Base-by-base conservation (phyloP, 2,329 filamentous ascomycete genomes). In the Stagonosporopsis cucurbitacearum region DNA sequence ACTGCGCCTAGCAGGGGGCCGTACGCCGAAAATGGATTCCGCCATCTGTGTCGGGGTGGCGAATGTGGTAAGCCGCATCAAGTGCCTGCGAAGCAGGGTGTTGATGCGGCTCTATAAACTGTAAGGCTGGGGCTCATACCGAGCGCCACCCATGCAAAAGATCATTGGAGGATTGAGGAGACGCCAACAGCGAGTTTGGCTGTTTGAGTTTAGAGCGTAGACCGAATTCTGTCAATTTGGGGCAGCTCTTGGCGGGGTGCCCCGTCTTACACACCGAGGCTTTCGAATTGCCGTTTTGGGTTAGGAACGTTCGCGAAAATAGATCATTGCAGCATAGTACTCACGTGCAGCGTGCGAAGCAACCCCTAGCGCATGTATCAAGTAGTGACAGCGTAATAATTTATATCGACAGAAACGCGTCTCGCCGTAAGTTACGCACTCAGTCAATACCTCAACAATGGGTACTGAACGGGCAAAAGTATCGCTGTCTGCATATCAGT, bases 281-380 rank as follows among this genome's bases (percentile, higher is more conserved):
- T 15, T 17, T 30, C 20, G 36, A 47, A 13, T 26, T 42, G 26
- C 53, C 46, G 15, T 19, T 32, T 50, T 9, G 30, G 23, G 47
- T 42, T 37, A 54, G 25, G 48, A 43, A 20, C 12, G 30, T 47
- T 58, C 56, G 56, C 56, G 39, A 51, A 55, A 49, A 51, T 33
- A 48, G 51, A 48, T 36, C 17, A 11, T 51, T 58, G 47, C 26
- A 51, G 46, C 33, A 15, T 54, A 52, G 56, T 49, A n/a, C 17
- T 51, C 56, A 58, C 51, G 51, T 55, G 47, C 42, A 41, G 6
- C 43, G 26, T 45, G 25, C 25, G 28, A 42, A 20, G 30, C 19
- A 20, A 12, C 9, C 33, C 26, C 28, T 28, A 28, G 41, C 11
- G 12, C 7, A 26, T 17, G 13, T 17, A n/a, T 36, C 22, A 36